Base-by-base conservation (phyloP, 2,329 filamentous ascomycete genomes). In the Scedosporium minutisporum region DNA sequence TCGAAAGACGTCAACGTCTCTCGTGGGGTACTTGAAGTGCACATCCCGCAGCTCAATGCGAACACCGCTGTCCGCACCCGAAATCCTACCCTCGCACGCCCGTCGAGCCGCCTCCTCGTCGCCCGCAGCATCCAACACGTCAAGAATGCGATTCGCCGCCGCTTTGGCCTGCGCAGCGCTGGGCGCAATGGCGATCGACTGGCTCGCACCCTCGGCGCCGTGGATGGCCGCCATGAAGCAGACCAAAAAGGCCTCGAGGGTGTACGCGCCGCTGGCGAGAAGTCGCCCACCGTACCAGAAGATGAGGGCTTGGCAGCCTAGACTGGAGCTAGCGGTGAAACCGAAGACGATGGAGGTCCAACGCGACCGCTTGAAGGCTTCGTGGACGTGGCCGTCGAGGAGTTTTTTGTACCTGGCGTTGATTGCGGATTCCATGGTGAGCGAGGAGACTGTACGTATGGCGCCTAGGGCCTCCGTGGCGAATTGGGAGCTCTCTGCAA, bases 401-500 rank as follows among this genome's bases (percentile, higher is more conserved):
- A 91, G 77, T 0, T 65, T 69, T 18, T 82, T 74, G 67, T 91
- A 93, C 41, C 87, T 80, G 2, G 78, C 69, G 55, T 81, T 78
- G 64, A 91, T 89, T 14, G 79, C 76, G 63, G 86, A 79, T 69
- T 92, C 89, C 69, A 92, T 82, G 1, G 86, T 89, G 18, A 92
- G 77, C 1, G 87, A 82, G 0, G 86, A 77, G 4, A 92, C 89
- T 0, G 89, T 92, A 7, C 89, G 81, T 71, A 90, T 90, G 0
- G 88, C 88, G 1, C 85, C 82, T 48, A 92, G 88, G 4, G 88
- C 83, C 71, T 93, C 89, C 1, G 87, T 83, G 0, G 87, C 89
- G 67, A 91, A 91, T 67, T 89, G 84, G 21, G 88, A 89, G 68
- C 87, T 90, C 66, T 88, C 84, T 16, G 82, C 80, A 66, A 90